These are phyloP conservation scores for Pseudogymnoascus sp. DNA, from an alignment of 2,329 filamentous ascomycete genomes.

Conservation along the genomic window DNA sequence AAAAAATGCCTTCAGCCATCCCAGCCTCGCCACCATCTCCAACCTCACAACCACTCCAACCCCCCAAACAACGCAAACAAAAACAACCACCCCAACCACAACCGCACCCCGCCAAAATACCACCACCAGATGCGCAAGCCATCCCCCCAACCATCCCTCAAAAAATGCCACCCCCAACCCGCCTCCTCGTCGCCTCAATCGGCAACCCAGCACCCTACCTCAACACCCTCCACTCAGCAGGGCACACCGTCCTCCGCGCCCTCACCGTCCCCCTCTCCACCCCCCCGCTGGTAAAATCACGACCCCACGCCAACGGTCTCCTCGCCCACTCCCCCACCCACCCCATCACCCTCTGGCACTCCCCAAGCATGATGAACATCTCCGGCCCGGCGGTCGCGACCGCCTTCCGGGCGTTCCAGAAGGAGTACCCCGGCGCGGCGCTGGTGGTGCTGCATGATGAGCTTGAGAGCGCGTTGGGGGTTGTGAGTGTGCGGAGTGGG, in stretches of 20 bases:
- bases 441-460: conserved; percentile 86
- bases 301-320: conserved; percentile 40
- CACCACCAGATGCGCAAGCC: not conserved
- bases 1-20: not conserved
- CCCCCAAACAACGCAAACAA: not conserved
- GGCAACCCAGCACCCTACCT: conserved; percentile 74
- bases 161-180: conserved; percentile 26
- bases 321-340: conserved; percentile 35
- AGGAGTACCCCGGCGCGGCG: conserved; percentile 26
- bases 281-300: conserved; percentile 40
- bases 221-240: conserved; percentile 77
- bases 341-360: conserved; percentile 63
- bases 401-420: conserved; percentile 53
- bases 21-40: not conserved
- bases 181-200: conserved; percentile 73
- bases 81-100: not conserved
- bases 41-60: not conserved
- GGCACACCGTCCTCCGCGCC: conserved; percentile 64
- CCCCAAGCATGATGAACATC: conserved; percentile 73
- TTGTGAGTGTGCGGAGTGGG: conserved; percentile 56
- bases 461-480: conserved; percentile 63
- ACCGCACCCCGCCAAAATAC: not conserved
- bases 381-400: conserved; percentile 62
- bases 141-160: not conserved
- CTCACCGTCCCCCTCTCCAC: conserved; percentile 32